Base-by-base conservation (phyloP, 164 flowering plant species). In the Stephania japonica region DNA sequence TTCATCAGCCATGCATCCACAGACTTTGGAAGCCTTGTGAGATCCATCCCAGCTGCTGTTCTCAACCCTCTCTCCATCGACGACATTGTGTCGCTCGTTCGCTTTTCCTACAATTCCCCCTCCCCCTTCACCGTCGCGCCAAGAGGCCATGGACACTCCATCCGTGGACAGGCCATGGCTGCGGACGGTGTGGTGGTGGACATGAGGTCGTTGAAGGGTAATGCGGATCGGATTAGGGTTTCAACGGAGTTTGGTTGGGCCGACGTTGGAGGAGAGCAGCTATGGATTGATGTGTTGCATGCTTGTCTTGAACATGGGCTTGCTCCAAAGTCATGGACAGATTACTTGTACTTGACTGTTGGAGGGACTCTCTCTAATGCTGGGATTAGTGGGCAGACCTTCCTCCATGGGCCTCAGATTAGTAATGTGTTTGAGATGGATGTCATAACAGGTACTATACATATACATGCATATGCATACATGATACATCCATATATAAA, bases 311-410 rank as follows among this genome's bases (percentile, higher is more conserved):
- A 82, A 67, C 84, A 85, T 65, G 98, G 97, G 16, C 83, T 95
- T 50, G 84, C 98, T 38, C 97, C 99, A 0, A 78, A 78, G 25
- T 86, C 97, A 2, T 94, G 95, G 97, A 92, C 99, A 0, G 99
- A 94, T 74, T 94, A 94, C 73, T 77, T 94, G 83, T 84, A 91
- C 74, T 82, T 94, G 0, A 88, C 89, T 0, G 95, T 94, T 13
- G 99, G 98, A 6, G 99, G 99, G 13, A 94, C 99, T 14, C 87
- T 94, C 5, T 92, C 98, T 4, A 92, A 92, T 70, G 98, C 88
- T 10, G 98, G 98, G n/a, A 87, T 90, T 8, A 86, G 98, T 43
- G 98, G 98, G 12, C 97, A 92, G 63, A 70, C 89, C 0, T 93
- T 90, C 67, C 82, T 82, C 0, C 81, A 86, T 78, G 99, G 99